These are phyloP conservation scores for Elongisporangium prolatum DNA, from an alignment of 352 stramenopile species.

Conservation along the genomic window DNA sequence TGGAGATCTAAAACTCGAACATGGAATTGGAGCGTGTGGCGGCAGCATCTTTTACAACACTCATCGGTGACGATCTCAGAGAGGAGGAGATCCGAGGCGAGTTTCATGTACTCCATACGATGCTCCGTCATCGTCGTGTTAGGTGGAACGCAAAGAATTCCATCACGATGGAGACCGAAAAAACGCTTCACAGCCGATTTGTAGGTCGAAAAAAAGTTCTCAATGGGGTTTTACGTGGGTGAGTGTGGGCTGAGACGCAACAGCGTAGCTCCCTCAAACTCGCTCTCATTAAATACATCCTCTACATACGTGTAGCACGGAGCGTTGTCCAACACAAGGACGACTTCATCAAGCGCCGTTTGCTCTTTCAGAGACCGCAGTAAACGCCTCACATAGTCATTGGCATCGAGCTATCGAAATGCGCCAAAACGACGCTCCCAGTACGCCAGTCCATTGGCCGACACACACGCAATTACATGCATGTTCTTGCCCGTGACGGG, in stretches of 20 bases:
- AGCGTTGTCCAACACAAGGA: conserved; percentile 11
- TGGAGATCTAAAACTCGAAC: conserved; percentile 1
- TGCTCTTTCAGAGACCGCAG: not conserved
- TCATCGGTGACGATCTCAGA: not conserved
- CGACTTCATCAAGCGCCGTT: not conserved
- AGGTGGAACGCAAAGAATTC: not conserved
- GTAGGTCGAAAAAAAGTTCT: conserved; percentile 9
- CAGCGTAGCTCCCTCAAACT: conserved; percentile 8
- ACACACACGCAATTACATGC: conserved; percentile 12
- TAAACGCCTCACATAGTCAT: conserved; percentile 4
- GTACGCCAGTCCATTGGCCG: conserved; percentile 4
- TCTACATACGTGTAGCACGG: conserved; percentile 6
- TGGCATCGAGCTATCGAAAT: not conserved
- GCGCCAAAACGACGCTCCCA: conserved; percentile 5
- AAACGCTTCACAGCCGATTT: conserved; percentile 8
- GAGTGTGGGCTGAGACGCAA: conserved; percentile 8
- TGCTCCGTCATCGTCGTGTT: conserved; percentile 6
- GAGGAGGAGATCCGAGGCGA: not conserved
- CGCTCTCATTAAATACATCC: conserved; percentile 6
- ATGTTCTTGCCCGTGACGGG: conserved; percentile 11
- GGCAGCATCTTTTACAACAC: not conserved
- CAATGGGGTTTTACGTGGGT: conserved; percentile 12
- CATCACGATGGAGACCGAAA: not conserved
- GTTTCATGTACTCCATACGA: not conserved
- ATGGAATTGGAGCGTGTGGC: conserved; percentile 9